Evolutionary conservation across 208 protist species (phyloP), one percentile per base, ranked within the genome.

Genomic region (Kentomonas sorsogonicus): DNA sequence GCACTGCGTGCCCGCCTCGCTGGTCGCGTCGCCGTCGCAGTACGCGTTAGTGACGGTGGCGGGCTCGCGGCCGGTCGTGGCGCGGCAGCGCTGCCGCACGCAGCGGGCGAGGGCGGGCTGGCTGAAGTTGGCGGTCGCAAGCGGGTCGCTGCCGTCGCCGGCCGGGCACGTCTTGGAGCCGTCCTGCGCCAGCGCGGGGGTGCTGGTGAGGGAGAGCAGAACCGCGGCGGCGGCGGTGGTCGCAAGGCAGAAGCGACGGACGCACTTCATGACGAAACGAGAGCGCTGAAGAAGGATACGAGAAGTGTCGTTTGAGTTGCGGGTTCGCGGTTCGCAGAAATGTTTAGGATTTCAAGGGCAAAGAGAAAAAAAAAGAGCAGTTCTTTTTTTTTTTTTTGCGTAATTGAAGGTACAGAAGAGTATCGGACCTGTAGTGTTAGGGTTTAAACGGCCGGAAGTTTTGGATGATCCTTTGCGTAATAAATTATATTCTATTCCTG

Each of bases 11-110:
- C 54, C 27, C 13, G 57, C 40, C 50, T 79, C 73, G 1, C 56
- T 18, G 15, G 66, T 68, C 20, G 64, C 60, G 43, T 57, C 59
- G 47, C 64, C 75, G 58, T 73, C 41, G 48, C 72, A 75, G 46
- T 65, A 68, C 22, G 69, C 72, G 30, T 39, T 27, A 7, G 60
- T 66, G 23, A 45, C 23, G 39, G 47, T 16, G 27, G 60, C 64
- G 15, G 66, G 60, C 11, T 29, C 57, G 33, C 20, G 38, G 31
- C 51, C 50, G 22, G 65, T 29, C 22, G 73, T 75, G 18, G 56
- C 22, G 44, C 46, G 22, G 64, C 73, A 79, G 52, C 73, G 73
- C 34, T 9, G 20, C 2, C 36, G 26, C 23, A 79, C 73, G 40
- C 73, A 79, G 31, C 16, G 30, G 25, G 38, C 30, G 23, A 72